Evolutionary conservation across 495 filamentous ascomycete species (phyloP).

Genomic region (Penicillium fimorum): DNA sequence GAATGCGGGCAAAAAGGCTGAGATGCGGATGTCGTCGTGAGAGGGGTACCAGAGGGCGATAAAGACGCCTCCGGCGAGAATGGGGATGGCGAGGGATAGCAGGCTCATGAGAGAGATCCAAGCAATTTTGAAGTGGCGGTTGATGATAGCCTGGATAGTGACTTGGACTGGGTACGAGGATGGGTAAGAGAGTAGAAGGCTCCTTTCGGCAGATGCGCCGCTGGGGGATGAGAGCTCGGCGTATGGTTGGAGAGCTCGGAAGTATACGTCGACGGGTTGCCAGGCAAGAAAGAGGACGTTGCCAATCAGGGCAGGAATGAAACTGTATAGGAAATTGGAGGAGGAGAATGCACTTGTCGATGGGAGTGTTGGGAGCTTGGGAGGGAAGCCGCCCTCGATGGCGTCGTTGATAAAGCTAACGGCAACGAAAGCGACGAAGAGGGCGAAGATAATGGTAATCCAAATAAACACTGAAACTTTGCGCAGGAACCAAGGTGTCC

Average conservation of each 20-base stretch:
- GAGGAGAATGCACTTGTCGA: constrained; percentile 68
- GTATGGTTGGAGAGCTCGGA: constrained; percentile 76
- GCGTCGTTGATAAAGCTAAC: constrained; percentile 74
- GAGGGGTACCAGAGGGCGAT: constrained; percentile 66
- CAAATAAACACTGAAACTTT: constrained; percentile 61
- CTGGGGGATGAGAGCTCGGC: constrained; percentile 55
- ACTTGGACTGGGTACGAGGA: constrained; percentile 61
- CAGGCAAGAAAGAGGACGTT: constrained; percentile 73
- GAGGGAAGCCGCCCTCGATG: constrained; percentile 65
- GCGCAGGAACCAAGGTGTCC: constrained; percentile 77
- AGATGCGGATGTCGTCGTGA: constrained; percentile 58
- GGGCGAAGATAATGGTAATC: constrained; percentile 57
- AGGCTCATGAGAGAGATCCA: constrained; percentile 64
- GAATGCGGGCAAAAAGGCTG: constrained; percentile 65
- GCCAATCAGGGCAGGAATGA: constrained; percentile 74
- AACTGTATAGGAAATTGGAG: constrained; percentile 85
- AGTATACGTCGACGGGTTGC: constrained; percentile 71
- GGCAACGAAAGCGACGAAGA: constrained; percentile 70
- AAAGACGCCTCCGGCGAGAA: constrained; percentile 77
- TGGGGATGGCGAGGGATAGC: constrained; percentile 64
- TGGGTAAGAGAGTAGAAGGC: constrained; percentile 72
- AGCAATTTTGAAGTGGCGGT: constrained; percentile 70
- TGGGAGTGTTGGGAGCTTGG: constrained; percentile 60
- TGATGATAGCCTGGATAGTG: constrained; percentile 58
- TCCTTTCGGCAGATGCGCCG: constrained; percentile 64